phyloP scores from a whole-genome alignment of 495 filamentous ascomycete genomes.

The Penicillium cataractarum region DNA sequence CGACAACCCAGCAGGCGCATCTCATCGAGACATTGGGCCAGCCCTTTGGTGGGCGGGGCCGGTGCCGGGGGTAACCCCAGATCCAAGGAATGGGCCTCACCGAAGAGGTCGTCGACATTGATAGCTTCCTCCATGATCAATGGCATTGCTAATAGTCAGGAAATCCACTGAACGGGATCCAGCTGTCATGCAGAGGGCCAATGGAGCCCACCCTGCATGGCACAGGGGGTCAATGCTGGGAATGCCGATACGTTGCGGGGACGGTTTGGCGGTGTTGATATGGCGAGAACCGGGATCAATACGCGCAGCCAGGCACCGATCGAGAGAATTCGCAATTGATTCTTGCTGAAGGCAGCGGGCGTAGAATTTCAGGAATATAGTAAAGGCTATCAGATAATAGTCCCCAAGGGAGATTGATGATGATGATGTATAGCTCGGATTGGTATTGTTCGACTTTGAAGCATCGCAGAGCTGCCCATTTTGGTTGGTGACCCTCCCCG shows the following conservation, averaged over 20 bases:
- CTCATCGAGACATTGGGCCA: constrained; percentile 77
- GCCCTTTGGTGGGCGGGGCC: constrained; percentile 59
- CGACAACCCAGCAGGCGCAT: constrained; percentile 77
- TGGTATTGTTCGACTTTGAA: background rate
- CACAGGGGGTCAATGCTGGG: constrained; percentile 7
- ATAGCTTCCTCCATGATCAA: constrained; percentile 71
- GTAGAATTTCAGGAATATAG: background rate
- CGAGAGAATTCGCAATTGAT: background rate
- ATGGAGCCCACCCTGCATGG: constrained; percentile 17
- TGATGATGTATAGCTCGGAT: background rate
- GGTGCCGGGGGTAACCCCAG: constrained; percentile 57
- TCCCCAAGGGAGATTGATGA: background rate
- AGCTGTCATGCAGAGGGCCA: constrained; percentile 4
- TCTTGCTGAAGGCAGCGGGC: background rate
- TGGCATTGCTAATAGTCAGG: constrained; percentile 30
- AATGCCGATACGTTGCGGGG: constrained; percentile 9
- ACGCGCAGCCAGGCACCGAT: background rate
- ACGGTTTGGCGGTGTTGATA: constrained; percentile 17
- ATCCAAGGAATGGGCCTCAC: constrained; percentile 59
- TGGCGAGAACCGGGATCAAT: constrained; percentile 1
- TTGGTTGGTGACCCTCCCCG: constrained; percentile 3
- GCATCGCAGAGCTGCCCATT: background rate
- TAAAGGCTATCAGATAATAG: background rate
- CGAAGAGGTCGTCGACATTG: constrained; percentile 76
- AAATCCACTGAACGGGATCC: background rate